phyloP scores from a whole-genome alignment of 2,329 filamentous ascomycete genomes.

The Exutisphaerella laricina region DNA sequence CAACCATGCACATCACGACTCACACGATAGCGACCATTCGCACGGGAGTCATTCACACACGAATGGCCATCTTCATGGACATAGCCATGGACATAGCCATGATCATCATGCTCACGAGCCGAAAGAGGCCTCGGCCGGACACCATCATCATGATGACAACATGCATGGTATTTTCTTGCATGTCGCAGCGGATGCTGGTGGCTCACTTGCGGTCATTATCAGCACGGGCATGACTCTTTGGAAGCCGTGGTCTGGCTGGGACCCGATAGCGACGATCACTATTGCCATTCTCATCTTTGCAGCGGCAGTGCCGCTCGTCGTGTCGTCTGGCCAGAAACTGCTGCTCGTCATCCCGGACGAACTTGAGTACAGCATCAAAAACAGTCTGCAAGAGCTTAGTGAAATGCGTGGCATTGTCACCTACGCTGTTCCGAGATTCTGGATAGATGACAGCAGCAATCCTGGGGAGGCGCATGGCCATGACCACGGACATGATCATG shows the following conservation, averaged over 20 bases:
- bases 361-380: constrained; percentile 80
- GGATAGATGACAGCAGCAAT: constrained; percentile 67
- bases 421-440: constrained; percentile 85
- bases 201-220: constrained; percentile 88
- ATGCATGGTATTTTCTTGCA: constrained; percentile 98
- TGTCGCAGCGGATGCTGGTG: constrained; percentile 88
- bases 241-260: constrained; percentile 88
- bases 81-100: too few relatives aligned
- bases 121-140: constrained; percentile 15
- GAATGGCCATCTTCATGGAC: constrained; percentile 24
- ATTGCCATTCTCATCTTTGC: constrained; percentile 90
- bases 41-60: constrained; percentile 29
- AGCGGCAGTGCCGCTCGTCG: constrained; percentile 84
- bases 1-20: constrained; percentile 28
- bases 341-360: constrained; percentile 79
- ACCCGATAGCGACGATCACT: constrained; percentile 86
- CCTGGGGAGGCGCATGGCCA: constrained; percentile 36
- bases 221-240: constrained; percentile 84
- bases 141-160: constrained; percentile 73
- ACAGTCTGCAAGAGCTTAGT: constrained; percentile 75
- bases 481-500: constrained; percentile 34
- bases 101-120: constrained; percentile 60
- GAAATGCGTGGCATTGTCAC: constrained; percentile 77
- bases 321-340: constrained; percentile 73
- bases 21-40: constrained; percentile 35